phyloP scores from a whole-genome alignment of 164 flowering plant species.

The Cinnamomum micranthum region DNA sequence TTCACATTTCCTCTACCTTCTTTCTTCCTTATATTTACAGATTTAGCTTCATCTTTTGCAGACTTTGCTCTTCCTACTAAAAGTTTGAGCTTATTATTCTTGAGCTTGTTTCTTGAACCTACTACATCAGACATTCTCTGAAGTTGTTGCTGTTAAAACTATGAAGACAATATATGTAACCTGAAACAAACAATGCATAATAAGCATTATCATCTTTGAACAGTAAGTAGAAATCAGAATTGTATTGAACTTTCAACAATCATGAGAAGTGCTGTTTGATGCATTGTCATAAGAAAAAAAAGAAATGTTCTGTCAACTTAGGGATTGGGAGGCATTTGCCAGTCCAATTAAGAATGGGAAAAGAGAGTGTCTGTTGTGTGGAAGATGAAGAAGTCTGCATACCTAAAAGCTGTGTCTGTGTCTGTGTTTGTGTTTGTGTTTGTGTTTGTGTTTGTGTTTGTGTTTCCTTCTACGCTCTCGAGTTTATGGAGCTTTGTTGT shows the following conservation, averaged over 20 bases:
- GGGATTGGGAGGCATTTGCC: no score
- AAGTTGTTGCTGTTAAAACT: neutral
- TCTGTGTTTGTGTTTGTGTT: no score
- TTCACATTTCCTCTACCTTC: neutral
- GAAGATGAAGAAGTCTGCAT: no score
- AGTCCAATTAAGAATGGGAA: no score
- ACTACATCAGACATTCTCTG: constrained; percentile 9
- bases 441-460: no score
- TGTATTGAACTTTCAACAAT: neutral
- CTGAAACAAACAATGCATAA: neutral
- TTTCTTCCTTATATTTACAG: neutral
- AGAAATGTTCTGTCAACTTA: no score
- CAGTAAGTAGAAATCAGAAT: neutral
- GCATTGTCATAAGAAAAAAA: no score
- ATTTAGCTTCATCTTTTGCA: constrained; percentile 3
- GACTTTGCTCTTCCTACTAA: constrained; percentile 8
- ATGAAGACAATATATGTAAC: neutral
- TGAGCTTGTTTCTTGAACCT: constrained; percentile 12
- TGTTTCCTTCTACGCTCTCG: no score
- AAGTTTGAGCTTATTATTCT: constrained; percentile 18
- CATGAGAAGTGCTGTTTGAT: neutral
- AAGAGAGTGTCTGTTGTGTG: no score
- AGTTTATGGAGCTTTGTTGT: no score
- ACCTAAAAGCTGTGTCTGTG: no score
- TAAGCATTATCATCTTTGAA: neutral